Conservation (phyloP, 306 rosid genomes). For the Spatholobus suberectus region DNA sequence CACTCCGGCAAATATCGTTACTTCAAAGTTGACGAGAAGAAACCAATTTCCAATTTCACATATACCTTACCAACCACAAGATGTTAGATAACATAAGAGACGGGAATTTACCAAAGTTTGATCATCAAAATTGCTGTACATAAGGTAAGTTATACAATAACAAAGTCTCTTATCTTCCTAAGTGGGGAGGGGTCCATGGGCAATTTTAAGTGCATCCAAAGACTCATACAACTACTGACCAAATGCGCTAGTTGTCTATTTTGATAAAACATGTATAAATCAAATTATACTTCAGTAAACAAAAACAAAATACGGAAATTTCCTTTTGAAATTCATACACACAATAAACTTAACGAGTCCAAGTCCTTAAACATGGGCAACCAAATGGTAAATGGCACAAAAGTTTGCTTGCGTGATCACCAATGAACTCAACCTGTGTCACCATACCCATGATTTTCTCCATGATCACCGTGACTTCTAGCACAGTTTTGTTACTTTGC, state of each 20-base stretch:
- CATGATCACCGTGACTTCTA: slow-evolving; percentile 32
- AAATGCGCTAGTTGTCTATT: slow-evolving; percentile 12
- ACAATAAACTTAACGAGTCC: slow-evolving; percentile 19
- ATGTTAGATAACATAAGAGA: neutral
- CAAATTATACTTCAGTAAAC: slow-evolving; percentile 3
- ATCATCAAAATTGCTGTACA: slow-evolving; percentile 40
- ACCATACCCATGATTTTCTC: slow-evolving; percentile 16
- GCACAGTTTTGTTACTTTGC: slow-evolving; percentile 35
- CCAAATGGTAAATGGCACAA: slow-evolving; percentile 16
- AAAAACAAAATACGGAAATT: slow-evolving; percentile 11
- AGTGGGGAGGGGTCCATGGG: neutral
- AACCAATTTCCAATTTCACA: neutral
- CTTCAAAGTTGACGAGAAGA: neutral
- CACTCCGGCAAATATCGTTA: too few relatives aligned
- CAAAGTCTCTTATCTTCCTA: slow-evolving; percentile 12
- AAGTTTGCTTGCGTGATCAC: slow-evolving; percentile 31
- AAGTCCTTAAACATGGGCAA: slow-evolving; percentile 14
- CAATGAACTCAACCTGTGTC: slow-evolving; percentile 29
- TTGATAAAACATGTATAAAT: slow-evolving; percentile 27
- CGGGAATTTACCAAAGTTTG: neutral
- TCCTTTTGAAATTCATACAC: slow-evolving; percentile 7
- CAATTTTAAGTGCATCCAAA: neutral
- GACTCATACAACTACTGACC: slow-evolving; percentile 5
- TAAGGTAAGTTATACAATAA: neutral
- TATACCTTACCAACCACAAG: neutral